Evolutionary conservation across 257 asterid genomes (phyloP), one percentile per base, ranked within the genome.

Genomic region (Nicotiana benthamiana): DNA sequence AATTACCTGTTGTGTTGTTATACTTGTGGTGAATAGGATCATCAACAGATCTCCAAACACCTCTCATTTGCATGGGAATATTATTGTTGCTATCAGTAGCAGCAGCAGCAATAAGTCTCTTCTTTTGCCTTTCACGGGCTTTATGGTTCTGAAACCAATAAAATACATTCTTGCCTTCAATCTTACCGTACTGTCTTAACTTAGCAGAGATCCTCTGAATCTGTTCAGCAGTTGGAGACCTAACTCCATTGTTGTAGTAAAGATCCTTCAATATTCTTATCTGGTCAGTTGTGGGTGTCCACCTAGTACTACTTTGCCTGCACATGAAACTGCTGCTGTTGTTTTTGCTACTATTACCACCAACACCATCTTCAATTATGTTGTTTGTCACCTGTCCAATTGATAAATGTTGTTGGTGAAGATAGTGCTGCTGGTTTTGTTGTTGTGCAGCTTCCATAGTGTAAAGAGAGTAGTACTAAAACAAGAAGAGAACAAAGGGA

Each of bases 111-210:
- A 81, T 96, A 88, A 94, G 94, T 68, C 98, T 87, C 81, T 92
- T 94, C 86, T 96, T 96, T 92, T 96, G 99, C 65, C 99, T 87
- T 86, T 94, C 99, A 5, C 99, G 91, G 61, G 99, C 99, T 76
- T 96, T 96, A 84, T 96, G 99, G 83, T 94, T 96, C 84, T 95
- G 99, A 76, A 95, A 95, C 99, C 99, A 95, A 84, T 95, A 95
- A 79, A 95, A 95, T 16, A 95, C 99, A 61, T 95, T 95, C 60
- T 95, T 95, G 83, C 99, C 99, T 77, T 95, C 99, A 40, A 95
- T 95, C 93, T 96, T 96, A 2, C 99, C 99, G 86, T 92, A 96
- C 87, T 94, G 99, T 65, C 97, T 81, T 22, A 96, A 86, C 83
- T 90, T 96, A 2, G 97, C 93, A 17, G 99, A 94, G 65, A 96